Evolutionary conservation across 2,329 filamentous ascomycete species (phyloP), one percentile per base, ranked within the genome.

Genomic region (Diaporthe amygdali): DNA sequence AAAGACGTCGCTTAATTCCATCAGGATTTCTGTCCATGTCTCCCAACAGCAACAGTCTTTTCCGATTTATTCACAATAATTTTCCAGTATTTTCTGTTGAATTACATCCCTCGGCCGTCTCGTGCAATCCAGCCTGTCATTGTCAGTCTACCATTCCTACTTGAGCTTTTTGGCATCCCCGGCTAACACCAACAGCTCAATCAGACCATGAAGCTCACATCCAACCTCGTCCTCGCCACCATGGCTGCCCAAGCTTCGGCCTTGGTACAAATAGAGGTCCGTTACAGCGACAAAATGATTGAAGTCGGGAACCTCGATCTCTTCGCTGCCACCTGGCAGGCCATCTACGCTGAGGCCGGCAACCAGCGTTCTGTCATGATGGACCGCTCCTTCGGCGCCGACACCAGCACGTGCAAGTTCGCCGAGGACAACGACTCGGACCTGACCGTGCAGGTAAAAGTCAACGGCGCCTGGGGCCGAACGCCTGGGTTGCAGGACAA

Each of bases 391-490:
- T 59, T 55, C 46, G 54, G 63, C 20, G 32, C 72, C 44, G 44
- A 69, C 41, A 67, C 56, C 14, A 74, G 73, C 70, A 37, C 56
- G 5, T 74, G 73, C 55, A 74, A 73, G 25, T 67, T 52, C 8
- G 41, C 41, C 27, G 59, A 22, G 34, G 64, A 67, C n/a, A 22
- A 66, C 22, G 27, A 70, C n/a, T 56, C 66, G 0, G 73, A 74
- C 39, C 34, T 74, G n/a, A 72, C 63, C 7, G 73, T 71, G 0
- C 72, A 51, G 5, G 73, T 74, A 15, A 69, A 44, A 39, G 56
- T 74, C 52, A 72, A 74, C 55, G 73, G 73, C 17, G 72, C 68
- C 22, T 74, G 73, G 73, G 73, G 73, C 32, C 44, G n/a, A 2
- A 72, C 68, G 2, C 70, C 72, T 1, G 70, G 68, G 5, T 68